These are phyloP conservation scores for Hippophae tibetana DNA, from an alignment of 306 rosid species.

Conservation along the genomic window DNA sequence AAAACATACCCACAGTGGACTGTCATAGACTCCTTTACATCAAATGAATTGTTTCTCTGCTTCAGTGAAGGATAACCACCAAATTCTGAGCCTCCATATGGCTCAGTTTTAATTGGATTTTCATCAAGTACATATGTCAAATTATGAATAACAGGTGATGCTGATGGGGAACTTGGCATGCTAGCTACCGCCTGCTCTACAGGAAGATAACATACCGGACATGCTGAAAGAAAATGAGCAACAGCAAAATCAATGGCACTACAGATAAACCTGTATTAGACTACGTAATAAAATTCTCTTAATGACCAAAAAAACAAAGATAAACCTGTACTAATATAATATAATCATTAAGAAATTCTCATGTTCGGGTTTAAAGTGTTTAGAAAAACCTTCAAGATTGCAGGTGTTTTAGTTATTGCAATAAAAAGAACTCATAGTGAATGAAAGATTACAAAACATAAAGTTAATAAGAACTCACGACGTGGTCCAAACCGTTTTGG, in stretches of 20 bases:
- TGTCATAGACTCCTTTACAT: constrained; percentile 66
- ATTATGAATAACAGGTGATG: constrained; percentile 56
- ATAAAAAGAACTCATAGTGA: neutral
- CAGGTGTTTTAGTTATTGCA: neutral
- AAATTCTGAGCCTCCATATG: constrained; percentile 78
- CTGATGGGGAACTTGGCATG: constrained; percentile 72
- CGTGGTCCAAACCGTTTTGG: constrained; percentile 82
- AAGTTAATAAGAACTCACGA: constrained; percentile 47
- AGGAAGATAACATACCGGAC: constrained; percentile 88
- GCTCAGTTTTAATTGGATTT: constrained; percentile 48
- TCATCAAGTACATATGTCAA: constrained; percentile 65
- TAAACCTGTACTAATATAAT: constrained; percentile 10
- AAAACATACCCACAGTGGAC: constrained; percentile 90
- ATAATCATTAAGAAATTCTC: constrained; percentile 2
- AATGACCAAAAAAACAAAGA: neutral
- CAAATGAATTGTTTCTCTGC: constrained; percentile 77
- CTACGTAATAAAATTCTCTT: too few relatives aligned
- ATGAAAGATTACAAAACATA: constrained; percentile 5
- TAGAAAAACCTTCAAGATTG: neutral
- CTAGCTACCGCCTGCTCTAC: constrained; percentile 74
- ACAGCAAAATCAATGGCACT: constrained; percentile 22
- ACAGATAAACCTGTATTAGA: constrained; percentile 7
- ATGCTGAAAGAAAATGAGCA: constrained; percentile 52
- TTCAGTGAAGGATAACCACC: constrained; percentile 78
- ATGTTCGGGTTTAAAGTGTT: constrained; percentile 10